Evolutionary conservation across 371 early-diverging fungal genomes (phyloP).

Genomic region (Apophysomyces trapeziformis): DNA sequence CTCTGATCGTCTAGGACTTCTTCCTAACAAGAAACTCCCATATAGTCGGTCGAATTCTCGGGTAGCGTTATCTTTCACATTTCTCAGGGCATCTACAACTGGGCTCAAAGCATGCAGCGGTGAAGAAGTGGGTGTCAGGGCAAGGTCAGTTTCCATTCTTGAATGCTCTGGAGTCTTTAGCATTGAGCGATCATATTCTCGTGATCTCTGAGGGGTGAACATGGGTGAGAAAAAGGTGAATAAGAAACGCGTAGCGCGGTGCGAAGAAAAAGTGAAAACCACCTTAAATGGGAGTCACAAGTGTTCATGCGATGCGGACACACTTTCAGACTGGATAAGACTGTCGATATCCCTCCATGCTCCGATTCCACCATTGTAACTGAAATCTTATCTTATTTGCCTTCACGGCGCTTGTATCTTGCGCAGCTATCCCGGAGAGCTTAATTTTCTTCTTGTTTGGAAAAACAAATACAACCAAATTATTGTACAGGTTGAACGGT

Average conservation of each 20-base stretch:
- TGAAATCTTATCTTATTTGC: no score
- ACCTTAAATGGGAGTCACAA: not conserved
- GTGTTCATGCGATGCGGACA: not conserved
- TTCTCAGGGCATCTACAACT: constrained; percentile 18
- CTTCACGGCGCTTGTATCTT: no score
- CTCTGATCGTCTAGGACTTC: constrained; percentile 1
- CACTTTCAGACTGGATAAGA: no score
- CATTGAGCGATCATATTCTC: not conserved
- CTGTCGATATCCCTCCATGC: no score
- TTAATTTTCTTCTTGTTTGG: no score
- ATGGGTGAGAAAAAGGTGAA: not conserved
- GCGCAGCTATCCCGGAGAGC: no score
- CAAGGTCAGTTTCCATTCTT: not conserved
- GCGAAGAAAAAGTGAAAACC: not conserved
- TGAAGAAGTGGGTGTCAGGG: constrained; percentile 1
- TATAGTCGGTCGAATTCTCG: constrained; percentile 18
- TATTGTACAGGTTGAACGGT: no score
- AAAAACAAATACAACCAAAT: no score
- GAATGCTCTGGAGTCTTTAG: constrained; percentile 3
- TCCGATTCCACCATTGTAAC: no score
- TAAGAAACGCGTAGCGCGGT: constrained; percentile 1
- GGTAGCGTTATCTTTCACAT: constrained; percentile 15
- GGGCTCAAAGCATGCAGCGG: constrained; percentile 15
- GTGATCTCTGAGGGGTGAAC: constrained; percentile 5
- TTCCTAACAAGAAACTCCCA: constrained; percentile 8